phyloP scores from a whole-genome alignment of 345 rosid genomes.

The Sisymbrium irio region DNA sequence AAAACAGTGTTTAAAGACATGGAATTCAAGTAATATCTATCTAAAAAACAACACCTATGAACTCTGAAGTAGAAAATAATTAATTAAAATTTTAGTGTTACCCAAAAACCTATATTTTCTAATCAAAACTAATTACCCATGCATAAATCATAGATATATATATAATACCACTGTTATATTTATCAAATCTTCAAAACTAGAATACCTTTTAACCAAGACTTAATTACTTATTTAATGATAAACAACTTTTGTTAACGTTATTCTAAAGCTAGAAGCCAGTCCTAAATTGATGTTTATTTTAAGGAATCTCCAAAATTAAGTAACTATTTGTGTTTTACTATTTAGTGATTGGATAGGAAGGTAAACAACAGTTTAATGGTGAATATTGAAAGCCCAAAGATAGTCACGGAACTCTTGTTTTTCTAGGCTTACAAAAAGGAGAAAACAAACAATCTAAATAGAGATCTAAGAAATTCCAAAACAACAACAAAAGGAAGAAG shows the following conservation, averaged over 20 bases:
- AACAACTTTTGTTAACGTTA: background rate
- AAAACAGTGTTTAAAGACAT: background rate
- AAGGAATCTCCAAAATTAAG: background rate
- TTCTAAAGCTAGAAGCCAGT: slow-evolving; percentile 13
- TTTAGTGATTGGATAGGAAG: background rate
- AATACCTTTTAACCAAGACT: background rate
- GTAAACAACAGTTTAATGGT: slow-evolving; percentile 3
- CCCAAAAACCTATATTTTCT: too few relatives aligned
- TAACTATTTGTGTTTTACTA: background rate
- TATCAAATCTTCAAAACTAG: background rate
- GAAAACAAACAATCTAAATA: background rate
- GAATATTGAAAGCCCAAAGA: slow-evolving; percentile 1
- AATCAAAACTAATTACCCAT: too few relatives aligned
- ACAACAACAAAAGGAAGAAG: background rate
- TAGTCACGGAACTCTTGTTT: slow-evolving; percentile 19
- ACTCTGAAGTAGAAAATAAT: too few relatives aligned
- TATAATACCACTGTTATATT: too few relatives aligned
- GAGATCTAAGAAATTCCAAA: background rate
- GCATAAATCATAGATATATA: too few relatives aligned
- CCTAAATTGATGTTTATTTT: background rate
- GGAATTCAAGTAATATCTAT: background rate
- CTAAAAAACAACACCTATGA: too few relatives aligned
- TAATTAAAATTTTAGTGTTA: too few relatives aligned
- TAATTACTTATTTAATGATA: background rate
- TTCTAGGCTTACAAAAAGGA: slow-evolving; percentile 13